These are phyloP conservation scores for Colletotrichum sp. DNA, from an alignment of 2,329 filamentous ascomycete genomes.

Conservation along the genomic window DNA sequence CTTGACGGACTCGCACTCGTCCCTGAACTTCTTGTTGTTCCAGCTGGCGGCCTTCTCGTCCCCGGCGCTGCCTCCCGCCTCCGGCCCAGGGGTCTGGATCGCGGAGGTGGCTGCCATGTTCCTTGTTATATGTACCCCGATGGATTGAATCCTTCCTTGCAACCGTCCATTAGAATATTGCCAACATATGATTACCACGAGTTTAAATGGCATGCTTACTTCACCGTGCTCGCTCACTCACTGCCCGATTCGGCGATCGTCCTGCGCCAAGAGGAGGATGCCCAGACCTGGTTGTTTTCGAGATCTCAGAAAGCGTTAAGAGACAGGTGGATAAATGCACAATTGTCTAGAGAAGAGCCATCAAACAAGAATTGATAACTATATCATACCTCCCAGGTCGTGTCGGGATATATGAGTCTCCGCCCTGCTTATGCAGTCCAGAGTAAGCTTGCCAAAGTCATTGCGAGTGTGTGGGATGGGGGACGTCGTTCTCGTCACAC, in stretches of 20 bases:
- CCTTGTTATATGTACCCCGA: background rate
- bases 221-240: background rate
- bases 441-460: background rate
- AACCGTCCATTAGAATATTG: background rate
- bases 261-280: background rate
- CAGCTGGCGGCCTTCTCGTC: slow-evolving; percentile 31
- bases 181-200: background rate
- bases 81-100: slow-evolving; percentile 14
- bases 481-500: background rate
- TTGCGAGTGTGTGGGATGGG: background rate
- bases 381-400: background rate
- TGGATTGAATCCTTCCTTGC: background rate
- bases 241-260: background rate
- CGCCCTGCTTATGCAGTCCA: background rate
- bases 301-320: background rate
- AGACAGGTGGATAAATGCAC: background rate
- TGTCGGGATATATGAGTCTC: background rate
- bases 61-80: slow-evolving; percentile 10
- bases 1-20: slow-evolving; percentile 46
- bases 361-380: background rate
- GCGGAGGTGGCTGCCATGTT: slow-evolving; percentile 7
- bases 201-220: background rate
- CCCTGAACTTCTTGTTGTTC: slow-evolving; percentile 42
- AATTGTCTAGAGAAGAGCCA: background rate
- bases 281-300: background rate